Evolutionary conservation across 2,329 filamentous ascomycete genomes (phyloP).

Genomic region (Colletotrichum sp.): DNA sequence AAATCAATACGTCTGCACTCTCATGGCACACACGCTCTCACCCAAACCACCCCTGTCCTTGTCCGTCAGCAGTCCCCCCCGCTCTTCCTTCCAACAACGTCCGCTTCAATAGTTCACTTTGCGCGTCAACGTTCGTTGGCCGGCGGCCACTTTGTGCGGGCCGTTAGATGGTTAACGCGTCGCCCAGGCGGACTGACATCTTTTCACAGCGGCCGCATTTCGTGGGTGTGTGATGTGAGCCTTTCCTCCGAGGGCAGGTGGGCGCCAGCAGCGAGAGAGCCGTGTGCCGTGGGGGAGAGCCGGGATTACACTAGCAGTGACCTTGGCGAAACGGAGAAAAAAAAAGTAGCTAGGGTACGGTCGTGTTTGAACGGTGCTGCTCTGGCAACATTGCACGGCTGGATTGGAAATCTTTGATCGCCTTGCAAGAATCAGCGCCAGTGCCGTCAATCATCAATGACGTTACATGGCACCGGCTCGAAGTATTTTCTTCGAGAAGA

Average conservation of each 20-base stretch:
- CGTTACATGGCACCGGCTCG: not conserved
- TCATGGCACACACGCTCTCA: not conserved
- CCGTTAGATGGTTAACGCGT: not conserved
- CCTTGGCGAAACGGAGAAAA: not conserved
- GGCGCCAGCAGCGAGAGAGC: not conserved
- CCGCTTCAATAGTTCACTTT: not conserved
- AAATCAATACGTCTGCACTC: not conserved
- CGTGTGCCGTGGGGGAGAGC: not conserved
- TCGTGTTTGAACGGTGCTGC: not conserved
- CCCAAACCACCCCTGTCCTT: not conserved
- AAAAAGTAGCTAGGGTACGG: not conserved
- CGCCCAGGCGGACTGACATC: not conserved
- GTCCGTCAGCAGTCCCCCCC: not conserved
- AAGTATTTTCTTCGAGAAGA: not conserved
- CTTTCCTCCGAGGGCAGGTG: not conserved
- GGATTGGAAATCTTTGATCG: not conserved
- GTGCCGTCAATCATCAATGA: not conserved
- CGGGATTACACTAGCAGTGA: not conserved
- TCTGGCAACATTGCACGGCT: not conserved
- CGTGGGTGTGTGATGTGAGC: not conserved
- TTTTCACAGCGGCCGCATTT: not conserved
- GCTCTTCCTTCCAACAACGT: not conserved
- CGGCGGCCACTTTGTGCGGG: not conserved
- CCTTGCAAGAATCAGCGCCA: not conserved
- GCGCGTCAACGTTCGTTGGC: slow-evolving; percentile 1